Conservation (phyloP, 2,329 filamentous ascomycete genomes). For the Juglanconis oblonga region DNA sequence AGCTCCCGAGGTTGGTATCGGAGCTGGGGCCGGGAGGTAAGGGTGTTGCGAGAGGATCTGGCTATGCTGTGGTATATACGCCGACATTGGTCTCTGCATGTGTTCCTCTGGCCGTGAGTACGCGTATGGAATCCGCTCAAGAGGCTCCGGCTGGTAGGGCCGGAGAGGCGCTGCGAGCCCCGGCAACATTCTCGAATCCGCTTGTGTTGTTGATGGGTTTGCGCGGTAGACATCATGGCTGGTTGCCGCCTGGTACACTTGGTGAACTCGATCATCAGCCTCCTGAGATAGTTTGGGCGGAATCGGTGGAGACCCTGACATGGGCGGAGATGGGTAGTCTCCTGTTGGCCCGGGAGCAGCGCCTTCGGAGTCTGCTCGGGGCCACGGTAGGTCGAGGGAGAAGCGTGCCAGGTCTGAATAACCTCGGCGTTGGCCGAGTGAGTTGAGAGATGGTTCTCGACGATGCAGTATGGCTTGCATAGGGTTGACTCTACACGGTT, state of each 20-base stretch:
- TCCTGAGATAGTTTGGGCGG: slow-evolving; percentile 58
- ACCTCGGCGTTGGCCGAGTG: slow-evolving; percentile 59
- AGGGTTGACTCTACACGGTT: slow-evolving; percentile 32
- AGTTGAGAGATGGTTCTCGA: slow-evolving; percentile 41
- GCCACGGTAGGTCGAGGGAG: slow-evolving; percentile 54
- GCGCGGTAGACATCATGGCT: slow-evolving; percentile 52
- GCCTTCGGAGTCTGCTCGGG: slow-evolving; percentile 52
- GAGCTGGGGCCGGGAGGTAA: slow-evolving; percentile 24
- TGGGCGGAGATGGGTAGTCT: slow-evolving; percentile 71
- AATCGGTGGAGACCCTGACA: slow-evolving; percentile 66
- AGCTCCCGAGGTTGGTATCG: slow-evolving; percentile 31
- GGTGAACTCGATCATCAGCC: slow-evolving; percentile 53
- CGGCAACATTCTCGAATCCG: slow-evolving; percentile 31
- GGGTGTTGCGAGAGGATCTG: slow-evolving; percentile 30
- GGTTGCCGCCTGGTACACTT: slow-evolving; percentile 39
- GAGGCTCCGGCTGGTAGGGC: slow-evolving; percentile 35
- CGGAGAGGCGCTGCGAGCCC: slow-evolving; percentile 32
- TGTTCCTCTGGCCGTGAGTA: slow-evolving; percentile 39
- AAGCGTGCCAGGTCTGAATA: slow-evolving; percentile 53
- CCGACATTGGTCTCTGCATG: slow-evolving; percentile 28
- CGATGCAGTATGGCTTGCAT: slow-evolving; percentile 53
- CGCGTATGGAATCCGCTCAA: slow-evolving; percentile 38
- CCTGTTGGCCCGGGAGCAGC: slow-evolving; percentile 52
- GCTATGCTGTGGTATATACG: slow-evolving; percentile 31
- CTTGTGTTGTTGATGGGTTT: slow-evolving; percentile 30